Evolutionary conservation across 108 stramenopile genomes (phyloP).

Genomic region (Aurantiochytrium sp.): DNA sequence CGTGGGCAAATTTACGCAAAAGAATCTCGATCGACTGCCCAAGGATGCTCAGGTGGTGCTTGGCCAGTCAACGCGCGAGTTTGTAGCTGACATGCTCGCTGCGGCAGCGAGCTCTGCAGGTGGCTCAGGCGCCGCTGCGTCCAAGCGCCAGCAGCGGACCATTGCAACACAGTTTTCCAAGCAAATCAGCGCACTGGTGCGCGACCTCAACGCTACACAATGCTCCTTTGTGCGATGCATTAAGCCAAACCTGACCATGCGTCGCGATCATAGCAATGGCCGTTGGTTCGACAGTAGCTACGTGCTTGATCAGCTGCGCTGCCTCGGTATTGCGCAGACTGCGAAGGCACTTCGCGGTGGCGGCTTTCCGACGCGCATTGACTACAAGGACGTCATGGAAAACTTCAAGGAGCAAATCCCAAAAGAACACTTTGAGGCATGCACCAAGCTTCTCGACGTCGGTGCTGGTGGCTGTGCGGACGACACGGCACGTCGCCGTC

Average conservation of each 20-base stretch:
- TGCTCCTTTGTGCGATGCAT: constrained; percentile 19
- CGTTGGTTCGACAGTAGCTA: background rate
- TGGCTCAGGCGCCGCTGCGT: background rate
- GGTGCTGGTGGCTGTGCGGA: background rate
- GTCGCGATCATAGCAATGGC: background rate
- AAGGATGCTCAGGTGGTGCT: constrained; percentile 6
- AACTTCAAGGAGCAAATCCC: background rate
- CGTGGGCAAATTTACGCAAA: constrained; percentile 25
- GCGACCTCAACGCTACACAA: background rate
- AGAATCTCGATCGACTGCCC: constrained; percentile 30
- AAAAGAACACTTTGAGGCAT: background rate
- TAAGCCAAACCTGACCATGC: background rate
- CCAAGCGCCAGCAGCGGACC: background rate
- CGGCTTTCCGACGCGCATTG: background rate
- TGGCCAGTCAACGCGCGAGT: background rate
- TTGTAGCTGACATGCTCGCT: constrained; percentile 16
- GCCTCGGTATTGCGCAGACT: constrained; percentile 11
- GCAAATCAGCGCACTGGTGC: background rate
- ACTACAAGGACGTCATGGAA: constrained; percentile 3
- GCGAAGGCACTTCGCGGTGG: background rate
- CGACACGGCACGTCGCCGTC: background rate
- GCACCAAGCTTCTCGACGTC: background rate
- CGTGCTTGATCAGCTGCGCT: constrained; percentile 23
- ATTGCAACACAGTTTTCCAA: background rate
- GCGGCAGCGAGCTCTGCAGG: background rate